Evolutionary conservation across 225 moss, liverwort and hornwort genomes (phyloP).

Genomic region (Physcomitrium patens): DNA sequence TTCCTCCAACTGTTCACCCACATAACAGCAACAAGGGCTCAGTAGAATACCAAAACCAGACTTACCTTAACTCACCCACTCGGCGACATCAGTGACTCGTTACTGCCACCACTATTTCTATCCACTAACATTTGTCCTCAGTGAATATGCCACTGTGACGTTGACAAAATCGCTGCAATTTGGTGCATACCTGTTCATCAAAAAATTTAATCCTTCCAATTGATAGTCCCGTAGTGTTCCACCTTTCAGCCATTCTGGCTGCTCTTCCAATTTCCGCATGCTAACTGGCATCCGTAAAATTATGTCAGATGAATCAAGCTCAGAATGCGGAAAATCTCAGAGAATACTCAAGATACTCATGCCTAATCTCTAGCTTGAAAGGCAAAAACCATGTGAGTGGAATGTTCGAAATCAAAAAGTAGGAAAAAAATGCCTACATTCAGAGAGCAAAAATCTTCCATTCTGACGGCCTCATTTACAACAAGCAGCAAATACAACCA

Average conservation of each 20-base stretch:
- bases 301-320: constrained; percentile 16
- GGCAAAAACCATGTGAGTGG: no score
- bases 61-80: constrained; percentile 3
- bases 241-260: constrained; percentile 98
- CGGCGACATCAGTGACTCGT: constrained; percentile 1
- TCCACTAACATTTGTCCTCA: no score
- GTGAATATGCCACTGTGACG: no score
- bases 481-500: constrained; percentile 23
- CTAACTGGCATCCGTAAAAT: constrained; percentile 61
- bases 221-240: constrained; percentile 98
- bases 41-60: constrained; percentile 21
- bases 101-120: no score
- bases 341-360: constrained; percentile 13
- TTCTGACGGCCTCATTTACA: constrained; percentile 17
- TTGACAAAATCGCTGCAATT: background rate
- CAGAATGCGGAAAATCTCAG: background rate
- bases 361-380: background rate
- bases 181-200: constrained; percentile 88
- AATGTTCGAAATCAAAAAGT: no score
- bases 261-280: constrained; percentile 90
- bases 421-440: background rate
- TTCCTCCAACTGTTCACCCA: constrained; percentile 89
- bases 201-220: constrained; percentile 95
- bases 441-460: constrained; percentile 21
- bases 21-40: constrained; percentile 23